Evolutionary conservation across 108 stramenopile genomes (phyloP).

Genomic region (Nitzschia inconspicua): DNA sequence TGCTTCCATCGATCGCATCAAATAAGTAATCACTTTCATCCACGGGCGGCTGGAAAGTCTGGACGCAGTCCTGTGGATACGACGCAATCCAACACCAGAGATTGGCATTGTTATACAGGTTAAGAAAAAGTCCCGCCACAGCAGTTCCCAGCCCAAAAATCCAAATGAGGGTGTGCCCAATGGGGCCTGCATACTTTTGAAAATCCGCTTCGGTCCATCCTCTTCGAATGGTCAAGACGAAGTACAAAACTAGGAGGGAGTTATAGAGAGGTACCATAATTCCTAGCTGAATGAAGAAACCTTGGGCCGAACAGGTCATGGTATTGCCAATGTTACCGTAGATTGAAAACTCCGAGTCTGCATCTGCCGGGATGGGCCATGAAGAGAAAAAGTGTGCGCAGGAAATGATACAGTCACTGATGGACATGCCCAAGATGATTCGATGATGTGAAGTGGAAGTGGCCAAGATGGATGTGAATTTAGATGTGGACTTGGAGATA

Average conservation of each 20-base stretch:
- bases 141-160: constrained; percentile 24
- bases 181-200: constrained; percentile 21
- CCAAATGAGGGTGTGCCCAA: constrained; percentile 14
- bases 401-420: constrained; percentile 7
- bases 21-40: too few relatives aligned
- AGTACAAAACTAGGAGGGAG: constrained; percentile 28
- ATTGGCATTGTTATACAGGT: constrained; percentile 36
- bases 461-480: background rate
- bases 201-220: constrained; percentile 28
- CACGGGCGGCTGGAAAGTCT: background rate
- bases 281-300: constrained; percentile 40
- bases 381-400: background rate
- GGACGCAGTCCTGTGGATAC: constrained; percentile 29
- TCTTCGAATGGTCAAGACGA: constrained; percentile 37
- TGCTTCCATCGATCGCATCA: constrained; percentile 3
- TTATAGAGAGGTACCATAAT: constrained; percentile 16
- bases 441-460: constrained; percentile 20
- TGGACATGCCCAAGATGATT: constrained; percentile 20
- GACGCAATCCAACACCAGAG: constrained; percentile 55
- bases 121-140: constrained; percentile 25
- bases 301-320: constrained; percentile 36
- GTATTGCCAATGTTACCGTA: constrained; percentile 23
- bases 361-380: constrained; percentile 11
- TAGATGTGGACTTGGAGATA: background rate
- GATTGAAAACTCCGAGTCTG: background rate